Conservation (phyloP, 2,329 filamentous ascomycete species). For the Ceratocystis harringtonii region DNA sequence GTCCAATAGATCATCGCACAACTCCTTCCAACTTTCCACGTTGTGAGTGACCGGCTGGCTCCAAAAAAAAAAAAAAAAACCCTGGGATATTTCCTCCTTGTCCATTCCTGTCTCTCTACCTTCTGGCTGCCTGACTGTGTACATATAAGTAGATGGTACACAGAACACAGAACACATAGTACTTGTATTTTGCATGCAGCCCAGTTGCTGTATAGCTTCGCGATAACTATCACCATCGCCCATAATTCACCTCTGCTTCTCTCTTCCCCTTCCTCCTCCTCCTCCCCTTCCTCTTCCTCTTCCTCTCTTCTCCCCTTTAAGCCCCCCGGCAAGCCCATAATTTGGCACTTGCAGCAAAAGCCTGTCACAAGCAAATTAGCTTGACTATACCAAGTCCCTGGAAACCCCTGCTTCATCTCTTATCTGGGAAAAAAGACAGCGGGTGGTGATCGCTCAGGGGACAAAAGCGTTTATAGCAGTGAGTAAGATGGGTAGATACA, state of each 20-base stretch:
- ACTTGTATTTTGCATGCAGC: too few relatives aligned
- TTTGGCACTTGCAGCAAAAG: slow-evolving; percentile 16
- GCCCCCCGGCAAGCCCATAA: slow-evolving; percentile 9
- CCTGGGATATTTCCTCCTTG: neutral
- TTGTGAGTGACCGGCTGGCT: neutral
- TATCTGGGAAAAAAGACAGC: too few relatives aligned
- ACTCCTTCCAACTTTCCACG: neutral
- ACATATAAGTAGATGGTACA: neutral
- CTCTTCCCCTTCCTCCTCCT: neutral
- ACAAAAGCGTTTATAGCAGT: too few relatives aligned
- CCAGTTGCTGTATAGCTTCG: too few relatives aligned
- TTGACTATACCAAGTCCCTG: neutral
- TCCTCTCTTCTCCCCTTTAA: neutral
- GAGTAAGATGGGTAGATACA: too few relatives aligned
- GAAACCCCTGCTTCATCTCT: neutral
- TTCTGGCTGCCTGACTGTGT: neutral
- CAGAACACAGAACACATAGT: too few relatives aligned
- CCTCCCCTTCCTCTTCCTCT: neutral
- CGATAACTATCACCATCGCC: neutral
- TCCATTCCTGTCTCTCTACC: neutral
- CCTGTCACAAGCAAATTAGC: slow-evolving; percentile 10
- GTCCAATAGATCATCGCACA: neutral
- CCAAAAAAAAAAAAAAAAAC: neutral
- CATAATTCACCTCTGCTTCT: neutral
- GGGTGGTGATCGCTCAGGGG: too few relatives aligned